Base-by-base conservation (phyloP, 2,329 filamentous ascomycete species). In the Aureobasidium sp. region DNA sequence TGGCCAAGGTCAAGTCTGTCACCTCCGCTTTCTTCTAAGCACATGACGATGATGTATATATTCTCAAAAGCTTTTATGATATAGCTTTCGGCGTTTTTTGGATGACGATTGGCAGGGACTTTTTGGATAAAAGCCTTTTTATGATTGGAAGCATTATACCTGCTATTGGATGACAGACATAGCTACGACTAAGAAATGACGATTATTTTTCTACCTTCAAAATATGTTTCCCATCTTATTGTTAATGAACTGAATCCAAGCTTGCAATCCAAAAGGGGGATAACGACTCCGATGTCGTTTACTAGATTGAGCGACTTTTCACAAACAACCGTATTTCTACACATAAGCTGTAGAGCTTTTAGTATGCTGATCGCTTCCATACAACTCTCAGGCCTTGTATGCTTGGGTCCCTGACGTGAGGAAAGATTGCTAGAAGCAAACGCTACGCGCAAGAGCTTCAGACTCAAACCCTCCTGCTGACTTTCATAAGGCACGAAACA, bases 11-110 rank as follows among this genome's bases (percentile, higher is more conserved):
- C 34, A 59, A 39, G 45, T 49, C 55, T 25, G 34, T 16, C 30
- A 34, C 44, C 16, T 27, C n/a, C 13, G 55, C 55, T 49, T 59
- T 59, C 55, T 32, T 59, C 45, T 59, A 49, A 49, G 55, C 55
- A 36, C 13, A 13, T 1, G 25, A 41, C 21, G 25, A 16, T 47
- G 25, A 16, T 47, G 34, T 29, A 6, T 21, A 27, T 47, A 4
- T 39, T 10, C 29, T 21, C 3, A 21, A 34, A 30, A 21, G 9
- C n/a, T 44, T 58, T 58, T 39, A 48, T 27, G 32, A 58, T 39
- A n/a, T 42, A 37, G 51, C 51, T 3, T n/a, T 30, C 10, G 25
- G 50, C 16, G 36, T 39, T 29, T 42, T 30, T 16, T 25, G 50
- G 50, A n/a, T 8, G 36, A 30, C 37, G 25, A 42, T n/a, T n/a